Conservation (phyloP, 108 stramenopile species). For the Stephanodiscus triporus region DNA sequence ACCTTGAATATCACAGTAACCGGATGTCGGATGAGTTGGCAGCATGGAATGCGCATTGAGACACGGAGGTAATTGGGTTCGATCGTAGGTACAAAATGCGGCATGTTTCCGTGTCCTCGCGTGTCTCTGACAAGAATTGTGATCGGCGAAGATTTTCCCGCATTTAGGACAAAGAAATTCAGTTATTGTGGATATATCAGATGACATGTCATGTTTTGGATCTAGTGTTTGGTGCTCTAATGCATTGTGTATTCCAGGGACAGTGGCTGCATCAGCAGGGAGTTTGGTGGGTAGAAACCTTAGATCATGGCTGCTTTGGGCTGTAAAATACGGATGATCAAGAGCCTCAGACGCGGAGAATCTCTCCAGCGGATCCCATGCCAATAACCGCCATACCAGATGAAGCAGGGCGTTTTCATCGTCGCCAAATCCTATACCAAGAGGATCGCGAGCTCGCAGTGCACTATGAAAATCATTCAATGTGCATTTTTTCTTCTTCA, state of each 20-base stretch:
- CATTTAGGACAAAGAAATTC: conserved; percentile 82
- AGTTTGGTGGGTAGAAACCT: neutral
- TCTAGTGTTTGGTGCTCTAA: conserved; percentile 72
- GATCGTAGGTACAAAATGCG: conserved; percentile 82
- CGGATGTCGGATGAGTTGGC: conserved; percentile 76
- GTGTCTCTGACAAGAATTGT: conserved; percentile 86
- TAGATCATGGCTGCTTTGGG: conserved; percentile 5
- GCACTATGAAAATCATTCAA: conserved; percentile 85
- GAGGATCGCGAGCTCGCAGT: conserved; percentile 75
- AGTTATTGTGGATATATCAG: conserved; percentile 35
- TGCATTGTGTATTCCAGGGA: conserved; percentile 65
- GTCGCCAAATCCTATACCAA: conserved; percentile 78
- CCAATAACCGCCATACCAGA: conserved; percentile 80
- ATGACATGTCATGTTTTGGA: conserved; percentile 62
- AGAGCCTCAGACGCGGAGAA: conserved; percentile 74
- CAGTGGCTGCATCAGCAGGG: neutral
- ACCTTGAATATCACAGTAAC: conserved; percentile 89
- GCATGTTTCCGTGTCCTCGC: conserved; percentile 79
- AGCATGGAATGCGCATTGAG: conserved; percentile 88
- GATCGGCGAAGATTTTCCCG: conserved; percentile 74
- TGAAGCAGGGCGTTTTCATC: conserved; percentile 67
- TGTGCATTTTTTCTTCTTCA: conserved; percentile 43
- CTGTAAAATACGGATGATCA: conserved; percentile 75
- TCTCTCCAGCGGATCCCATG: conserved; percentile 73
- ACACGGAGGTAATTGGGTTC: conserved; percentile 70